Conservation (phyloP, 2,329 filamentous ascomycete species). For the Epichloe bromicola region DNA sequence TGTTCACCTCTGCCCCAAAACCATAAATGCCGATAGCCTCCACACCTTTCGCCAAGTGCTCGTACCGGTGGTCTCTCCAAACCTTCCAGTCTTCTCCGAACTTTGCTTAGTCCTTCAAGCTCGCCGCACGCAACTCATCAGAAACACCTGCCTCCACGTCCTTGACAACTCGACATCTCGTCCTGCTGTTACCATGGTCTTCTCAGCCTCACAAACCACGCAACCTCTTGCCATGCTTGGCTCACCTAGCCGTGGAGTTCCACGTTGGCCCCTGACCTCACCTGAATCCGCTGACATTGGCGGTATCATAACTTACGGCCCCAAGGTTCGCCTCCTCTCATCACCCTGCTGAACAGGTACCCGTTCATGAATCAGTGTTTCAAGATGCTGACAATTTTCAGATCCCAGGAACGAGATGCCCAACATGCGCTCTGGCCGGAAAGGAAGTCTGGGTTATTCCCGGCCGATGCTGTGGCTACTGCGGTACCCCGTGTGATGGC, state of each 20-base stretch:
- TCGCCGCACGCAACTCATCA: background rate
- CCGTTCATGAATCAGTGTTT: background rate
- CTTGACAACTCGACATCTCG: background rate
- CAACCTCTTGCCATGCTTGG: background rate
- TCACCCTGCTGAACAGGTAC: too few species aligned
- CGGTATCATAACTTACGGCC: constrained; percentile 5
- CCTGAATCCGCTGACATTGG: background rate
- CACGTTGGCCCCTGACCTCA: background rate
- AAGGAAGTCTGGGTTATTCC: constrained; percentile 44
- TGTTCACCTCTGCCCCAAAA: constrained; percentile 11
- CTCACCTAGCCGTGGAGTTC: background rate
- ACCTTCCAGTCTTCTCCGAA: background rate
- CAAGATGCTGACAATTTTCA: constrained; percentile 8
- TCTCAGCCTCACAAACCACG: background rate
- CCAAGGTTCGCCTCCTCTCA: constrained; percentile 5
- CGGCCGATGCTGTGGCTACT: constrained; percentile 36
- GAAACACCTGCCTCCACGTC: background rate
- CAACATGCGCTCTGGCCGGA: constrained; percentile 34
- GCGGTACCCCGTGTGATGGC: constrained; percentile 30
- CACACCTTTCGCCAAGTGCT: constrained; percentile 6
- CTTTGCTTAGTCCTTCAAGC: background rate
- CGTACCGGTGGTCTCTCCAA: background rate
- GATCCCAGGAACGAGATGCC: constrained; percentile 39
- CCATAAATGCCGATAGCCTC: constrained; percentile 22
- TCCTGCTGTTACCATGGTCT: background rate